Percentiles rank a stretch among this genome's conserved stretches.
Conservation (phyloP, 306 rosid genomes). For the Cicer yamashitae region DNA sequence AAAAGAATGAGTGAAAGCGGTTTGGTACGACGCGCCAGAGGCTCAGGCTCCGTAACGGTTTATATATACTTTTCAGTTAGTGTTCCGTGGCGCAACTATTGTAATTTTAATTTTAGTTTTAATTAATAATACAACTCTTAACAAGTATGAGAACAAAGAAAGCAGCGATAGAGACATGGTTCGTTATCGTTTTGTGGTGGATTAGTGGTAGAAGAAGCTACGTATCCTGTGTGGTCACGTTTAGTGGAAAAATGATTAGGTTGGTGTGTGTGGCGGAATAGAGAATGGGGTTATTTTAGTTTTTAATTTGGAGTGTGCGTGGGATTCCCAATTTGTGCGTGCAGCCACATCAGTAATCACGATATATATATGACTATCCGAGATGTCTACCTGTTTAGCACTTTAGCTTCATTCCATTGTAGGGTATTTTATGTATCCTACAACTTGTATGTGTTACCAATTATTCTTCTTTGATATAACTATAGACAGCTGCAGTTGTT, state of each 20-base stretch:
- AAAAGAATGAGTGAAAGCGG: neutral
- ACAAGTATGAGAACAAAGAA: neutral
- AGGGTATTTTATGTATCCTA: neutral
- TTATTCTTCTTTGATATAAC: neutral
- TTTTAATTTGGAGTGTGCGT: neutral
- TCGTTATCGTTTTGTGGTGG: neutral
- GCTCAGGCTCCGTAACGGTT: slow-evolving; percentile 34
- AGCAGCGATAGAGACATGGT: neutral
- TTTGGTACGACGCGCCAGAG: neutral
- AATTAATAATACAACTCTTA: too few relatives aligned
- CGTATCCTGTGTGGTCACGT: slow-evolving; percentile 28
- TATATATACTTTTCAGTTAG: slow-evolving; percentile 30
- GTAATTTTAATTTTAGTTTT: too few relatives aligned
- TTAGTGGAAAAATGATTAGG: slow-evolving; percentile 37
- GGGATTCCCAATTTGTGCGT: slow-evolving; percentile 22
- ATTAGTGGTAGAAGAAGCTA: neutral
- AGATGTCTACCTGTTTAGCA: neutral
- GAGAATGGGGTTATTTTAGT: neutral
- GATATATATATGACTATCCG: neutral
- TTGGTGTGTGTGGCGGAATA: neutral
- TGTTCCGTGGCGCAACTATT: neutral
- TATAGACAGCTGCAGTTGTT: slow-evolving; percentile 11
- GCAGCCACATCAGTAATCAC: slow-evolving; percentile 40
- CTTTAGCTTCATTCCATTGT: neutral
- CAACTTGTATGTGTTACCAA: slow-evolving; percentile 12